Base-by-base conservation (phyloP, 345 rosid genomes). In the Pugionium cornutum region DNA sequence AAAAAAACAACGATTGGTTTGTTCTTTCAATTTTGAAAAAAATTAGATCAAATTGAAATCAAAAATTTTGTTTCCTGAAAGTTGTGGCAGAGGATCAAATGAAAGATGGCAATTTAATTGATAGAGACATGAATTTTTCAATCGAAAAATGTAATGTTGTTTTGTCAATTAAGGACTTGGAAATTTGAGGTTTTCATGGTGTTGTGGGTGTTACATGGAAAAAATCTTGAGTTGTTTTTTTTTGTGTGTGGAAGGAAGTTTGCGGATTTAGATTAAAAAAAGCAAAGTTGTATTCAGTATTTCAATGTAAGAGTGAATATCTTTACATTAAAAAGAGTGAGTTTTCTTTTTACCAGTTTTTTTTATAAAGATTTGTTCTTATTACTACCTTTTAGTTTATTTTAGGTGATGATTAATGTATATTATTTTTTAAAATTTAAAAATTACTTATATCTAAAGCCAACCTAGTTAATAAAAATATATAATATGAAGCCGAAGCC, bases 81-180 rank as follows among this genome's bases (percentile, higher is more conserved):
- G 8, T 61, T 18, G 18, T 18, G 46, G 61, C 6, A 9, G 26
- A 51, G 5, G 53, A 42, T 26, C 53, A 60, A 18, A 42, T 34
- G 47, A 18, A 60, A 51, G 18, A 18, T 59, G 45, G 3, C 25
- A 0, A 27, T 10, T 42, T 52, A 58, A 27, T 58, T 34, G 59
- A 32, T n/a, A 50, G n/a, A 34, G 60, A 42, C 73, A n/a, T 27
- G 51, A 49, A 41, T 69, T 69, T 69, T 34, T 69, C 73, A 51
- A 69, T 69, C 39, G 67, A 51, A 43, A 59, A 69, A 59, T 69
- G 73, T 60, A 59, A 59, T 4, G 61, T 33, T 45, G 53, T 32
- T 50, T 68, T 44, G 46, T 59, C 51, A 31, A 27, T 51, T 59
- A 27, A 60, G 3, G 52, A 51, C 8, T 69, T 1, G 33, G 1